A percentile compares a stretch with the other conserved stretches of the same genome.
These are phyloP conservation scores for Chrysoporthe deuterocubensis DNA, from an alignment of 2,329 filamentous ascomycete species.

Conservation along the genomic window DNA sequence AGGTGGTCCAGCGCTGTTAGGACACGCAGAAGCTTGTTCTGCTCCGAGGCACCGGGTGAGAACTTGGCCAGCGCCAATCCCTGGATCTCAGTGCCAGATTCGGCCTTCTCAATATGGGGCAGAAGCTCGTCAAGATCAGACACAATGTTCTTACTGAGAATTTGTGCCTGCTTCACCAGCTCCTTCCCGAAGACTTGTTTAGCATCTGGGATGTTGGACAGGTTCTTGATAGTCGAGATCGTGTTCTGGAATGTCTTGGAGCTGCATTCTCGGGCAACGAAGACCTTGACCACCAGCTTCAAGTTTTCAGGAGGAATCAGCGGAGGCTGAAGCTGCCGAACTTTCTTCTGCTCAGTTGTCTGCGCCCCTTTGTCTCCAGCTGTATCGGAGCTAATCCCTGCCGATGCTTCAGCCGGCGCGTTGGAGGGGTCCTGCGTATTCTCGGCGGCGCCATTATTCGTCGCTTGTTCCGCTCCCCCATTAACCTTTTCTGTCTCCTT, in stretches of 20 bases:
- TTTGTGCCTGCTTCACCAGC: constrained; percentile 83
- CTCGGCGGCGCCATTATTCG: constrained; percentile 30
- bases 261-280: constrained; percentile 93
- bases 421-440: constrained; percentile 25
- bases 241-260: constrained; percentile 98
- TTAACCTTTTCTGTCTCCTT: constrained; percentile 34
- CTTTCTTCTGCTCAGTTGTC: constrained; percentile 50
- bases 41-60: constrained; percentile 92
- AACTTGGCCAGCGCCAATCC: constrained; percentile 93
- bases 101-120: constrained; percentile 82
- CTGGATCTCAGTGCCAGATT: constrained; percentile 91
- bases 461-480: constrained; percentile 33
- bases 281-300: constrained; percentile 92
- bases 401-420: constrained; percentile 36
- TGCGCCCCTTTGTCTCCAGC: constrained; percentile 40
- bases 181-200: constrained; percentile 93
- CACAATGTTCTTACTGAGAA: constrained; percentile 82
- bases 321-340: constrained; percentile 73
- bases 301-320: constrained; percentile 88
- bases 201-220: constrained; percentile 89
- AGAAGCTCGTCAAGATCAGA: constrained; percentile 83
- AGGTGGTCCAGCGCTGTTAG: constrained; percentile 94
- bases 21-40: constrained; percentile 91
- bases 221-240: constrained; percentile 96
- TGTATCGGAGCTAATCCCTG: background rate